Conservation (phyloP, 2,329 filamentous ascomycete genomes). For the Beauveria asiatica region DNA sequence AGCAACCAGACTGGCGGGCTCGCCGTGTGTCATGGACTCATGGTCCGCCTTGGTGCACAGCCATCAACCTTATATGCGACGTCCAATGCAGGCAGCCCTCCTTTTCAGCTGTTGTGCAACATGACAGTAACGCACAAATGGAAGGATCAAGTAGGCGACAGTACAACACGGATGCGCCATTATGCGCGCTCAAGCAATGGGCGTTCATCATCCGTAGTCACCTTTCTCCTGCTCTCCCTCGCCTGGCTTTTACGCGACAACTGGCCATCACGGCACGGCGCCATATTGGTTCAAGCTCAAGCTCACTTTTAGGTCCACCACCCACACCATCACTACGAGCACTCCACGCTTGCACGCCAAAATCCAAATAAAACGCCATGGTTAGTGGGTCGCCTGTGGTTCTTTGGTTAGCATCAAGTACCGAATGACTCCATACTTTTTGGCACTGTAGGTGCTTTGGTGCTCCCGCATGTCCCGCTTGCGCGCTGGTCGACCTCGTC, state of each 20-base stretch:
- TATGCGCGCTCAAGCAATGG: not conserved
- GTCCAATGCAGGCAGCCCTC: not conserved
- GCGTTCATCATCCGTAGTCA: not conserved
- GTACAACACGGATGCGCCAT: not conserved
- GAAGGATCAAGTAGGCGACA: not conserved
- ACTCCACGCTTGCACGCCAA: not conserved
- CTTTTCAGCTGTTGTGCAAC: not conserved
- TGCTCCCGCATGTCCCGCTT: not conserved
- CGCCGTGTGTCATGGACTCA: not conserved
- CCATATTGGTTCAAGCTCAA: slow-evolving; percentile 6
- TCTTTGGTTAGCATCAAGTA: slow-evolving; percentile 5
- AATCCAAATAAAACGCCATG: slow-evolving; percentile 10
- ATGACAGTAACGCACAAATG: not conserved
- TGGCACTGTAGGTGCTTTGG: slow-evolving; percentile 2
- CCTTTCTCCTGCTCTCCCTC: not conserved
- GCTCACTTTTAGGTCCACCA: slow-evolving; percentile 9
- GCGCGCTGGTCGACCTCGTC: not conserved
- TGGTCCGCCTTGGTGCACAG: not conserved
- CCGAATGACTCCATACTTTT: slow-evolving; percentile 3
- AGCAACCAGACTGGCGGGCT: not conserved
- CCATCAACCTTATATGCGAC: not conserved
- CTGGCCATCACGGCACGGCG: not conserved
- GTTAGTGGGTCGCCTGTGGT: slow-evolving; percentile 5
- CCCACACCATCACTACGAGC: slow-evolving; percentile 7
- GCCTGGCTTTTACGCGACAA: not conserved